Evolutionary conservation across 106 monocot genomes (phyloP), one percentile per base, ranked within the genome.

Genomic region (Phalaenopsis aphrodite): DNA sequence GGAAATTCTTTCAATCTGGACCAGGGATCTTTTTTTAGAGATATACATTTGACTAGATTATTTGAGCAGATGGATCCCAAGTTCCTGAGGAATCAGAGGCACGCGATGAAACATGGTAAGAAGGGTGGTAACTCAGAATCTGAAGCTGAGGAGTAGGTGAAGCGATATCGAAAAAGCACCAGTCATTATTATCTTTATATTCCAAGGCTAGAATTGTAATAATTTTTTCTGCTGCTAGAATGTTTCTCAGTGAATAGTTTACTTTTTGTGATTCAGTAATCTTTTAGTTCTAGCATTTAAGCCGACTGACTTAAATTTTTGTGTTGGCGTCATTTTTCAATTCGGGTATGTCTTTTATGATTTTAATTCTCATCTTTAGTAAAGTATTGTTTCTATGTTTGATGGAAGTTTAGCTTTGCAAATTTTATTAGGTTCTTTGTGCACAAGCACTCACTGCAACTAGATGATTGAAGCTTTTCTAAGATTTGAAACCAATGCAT

Each of bases 71-170:
- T 89, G 89, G 89, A 89, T 64, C 86, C 86, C 2, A 87, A 89
- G 79, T 89, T 89, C 39, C 79, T 89, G 76, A 86, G 89, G 84
- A 89, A 89, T 72, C 89, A 82, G 84, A 89, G 87, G 84, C 87
- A 89, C 23, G 81, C 89, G n/a, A 87, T 80, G 87, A 89, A 89
- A 87, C 84, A 87, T 75, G 85, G 85, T 84, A 84, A 83, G 69
- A 84, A 77, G 67, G 38, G 24, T 5, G 83, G 81, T n/a, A 84
- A 17, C 16, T 79, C 79, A 46, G 83, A 79, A 3, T 79, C 79
- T 41, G 88, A 86, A 52, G 23, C 30, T 8, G 86, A 88, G 61
- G 88, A 85, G 84, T 86, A 84, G 72, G 72, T 30, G 14, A 30
- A 76, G 49, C 30, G 49, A 69, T 69, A 68, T 68, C n/a, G 18